phyloP scores from a whole-genome alignment of 352 stramenopile genomes.

The Thalassiosira mediterranea region DNA sequence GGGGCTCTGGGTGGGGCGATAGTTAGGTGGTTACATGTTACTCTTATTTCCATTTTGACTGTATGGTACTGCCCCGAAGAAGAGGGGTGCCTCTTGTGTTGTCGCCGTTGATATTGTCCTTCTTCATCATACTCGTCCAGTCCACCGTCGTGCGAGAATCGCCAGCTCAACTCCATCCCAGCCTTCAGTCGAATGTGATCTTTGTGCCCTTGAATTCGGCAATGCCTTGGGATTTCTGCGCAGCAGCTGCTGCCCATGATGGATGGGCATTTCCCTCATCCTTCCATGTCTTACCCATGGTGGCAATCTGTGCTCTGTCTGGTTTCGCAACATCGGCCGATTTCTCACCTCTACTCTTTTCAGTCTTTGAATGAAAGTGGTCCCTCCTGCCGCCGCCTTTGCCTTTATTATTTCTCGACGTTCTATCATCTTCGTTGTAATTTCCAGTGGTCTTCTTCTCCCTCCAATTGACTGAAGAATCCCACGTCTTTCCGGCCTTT shows the following conservation, averaged over 20 bases:
- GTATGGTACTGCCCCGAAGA: too few relatives aligned
- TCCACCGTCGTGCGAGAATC: too few relatives aligned
- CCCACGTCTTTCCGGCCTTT: constrained; percentile 61
- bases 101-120: not conserved
- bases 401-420: constrained; percentile 6
- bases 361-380: too few relatives aligned
- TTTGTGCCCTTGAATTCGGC: constrained; percentile 78
- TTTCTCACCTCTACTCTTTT: too few relatives aligned
- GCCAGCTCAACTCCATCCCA: not conserved
- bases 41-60: too few relatives aligned
- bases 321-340: constrained; percentile 19
- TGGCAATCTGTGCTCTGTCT: constrained; percentile 40
- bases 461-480: constrained; percentile 77
- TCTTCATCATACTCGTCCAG: too few relatives aligned
- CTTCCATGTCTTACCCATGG: constrained; percentile 55
- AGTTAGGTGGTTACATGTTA: too few relatives aligned
- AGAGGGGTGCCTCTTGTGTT: not conserved
- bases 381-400: constrained; percentile 2
- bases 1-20: too few relatives aligned
- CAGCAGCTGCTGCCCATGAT: constrained; percentile 73
- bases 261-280: constrained; percentile 68
- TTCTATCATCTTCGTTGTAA: constrained; percentile 19
- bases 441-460: constrained; percentile 47
- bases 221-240: constrained; percentile 71
- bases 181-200: constrained; percentile 75